These are phyloP conservation scores for Fusarium goolgardi DNA, from an alignment of 2,329 filamentous ascomycete species.

Conservation along the genomic window DNA sequence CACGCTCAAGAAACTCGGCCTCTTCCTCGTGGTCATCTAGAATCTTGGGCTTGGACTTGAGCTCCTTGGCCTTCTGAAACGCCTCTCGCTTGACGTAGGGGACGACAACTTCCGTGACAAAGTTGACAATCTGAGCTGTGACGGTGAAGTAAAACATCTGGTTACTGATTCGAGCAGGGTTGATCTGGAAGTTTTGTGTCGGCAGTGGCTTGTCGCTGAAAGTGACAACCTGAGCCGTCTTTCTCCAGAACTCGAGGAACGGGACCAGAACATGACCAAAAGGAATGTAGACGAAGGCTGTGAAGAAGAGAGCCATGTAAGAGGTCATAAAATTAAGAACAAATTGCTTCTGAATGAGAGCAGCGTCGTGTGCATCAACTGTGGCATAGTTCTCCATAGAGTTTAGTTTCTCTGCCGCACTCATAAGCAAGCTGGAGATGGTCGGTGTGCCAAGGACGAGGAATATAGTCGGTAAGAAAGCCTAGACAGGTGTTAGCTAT, in stretches of 20 bases:
- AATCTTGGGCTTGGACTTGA: constrained; percentile 68
- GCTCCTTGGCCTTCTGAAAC: constrained; percentile 81
- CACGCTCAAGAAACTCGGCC: constrained; percentile 79
- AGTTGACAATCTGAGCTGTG: constrained; percentile 90
- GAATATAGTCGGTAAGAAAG: constrained; percentile 88
- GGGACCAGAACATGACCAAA: constrained; percentile 88
- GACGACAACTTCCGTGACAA: constrained; percentile 84
- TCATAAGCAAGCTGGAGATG: constrained; percentile 79
- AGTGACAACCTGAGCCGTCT: constrained; percentile 79
- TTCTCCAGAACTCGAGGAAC: constrained; percentile 83
- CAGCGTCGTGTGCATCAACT: constrained; percentile 81
- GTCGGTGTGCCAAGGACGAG: constrained; percentile 85
- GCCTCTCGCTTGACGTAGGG: constrained; percentile 85
- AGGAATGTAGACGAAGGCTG: constrained; percentile 93
- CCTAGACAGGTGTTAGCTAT: constrained; percentile 58
- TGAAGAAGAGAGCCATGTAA: constrained; percentile 91
- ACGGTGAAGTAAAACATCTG: constrained; percentile 98
- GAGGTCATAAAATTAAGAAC: constrained; percentile 97
- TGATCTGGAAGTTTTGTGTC: constrained; percentile 78
- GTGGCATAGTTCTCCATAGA: constrained; percentile 94
- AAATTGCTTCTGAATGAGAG: constrained; percentile 92
- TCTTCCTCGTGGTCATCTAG: constrained; percentile 79
- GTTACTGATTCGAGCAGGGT: constrained; percentile 83
- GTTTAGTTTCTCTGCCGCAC: constrained; percentile 80
- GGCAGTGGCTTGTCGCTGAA: constrained; percentile 78